Evolutionary conservation across 768 basidiomycete genomes (phyloP), one percentile per base, ranked within the genome.

Genomic region (Phaffia australis): DNA sequence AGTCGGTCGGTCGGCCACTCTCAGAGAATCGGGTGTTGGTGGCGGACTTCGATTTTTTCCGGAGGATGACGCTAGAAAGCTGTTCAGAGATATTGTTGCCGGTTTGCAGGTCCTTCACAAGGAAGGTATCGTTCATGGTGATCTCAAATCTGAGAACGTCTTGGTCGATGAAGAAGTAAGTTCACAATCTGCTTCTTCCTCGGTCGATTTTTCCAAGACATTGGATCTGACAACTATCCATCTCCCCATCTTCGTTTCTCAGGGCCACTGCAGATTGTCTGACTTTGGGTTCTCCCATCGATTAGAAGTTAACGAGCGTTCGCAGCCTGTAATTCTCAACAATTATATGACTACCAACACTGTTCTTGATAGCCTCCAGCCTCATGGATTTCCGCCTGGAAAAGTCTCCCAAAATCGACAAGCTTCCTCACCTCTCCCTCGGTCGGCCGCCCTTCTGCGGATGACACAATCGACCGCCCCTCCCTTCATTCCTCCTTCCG

Each of bases 131-230:
- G 87, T 93, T 63, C 94, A 99, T 78, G 83, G 91, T 71, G 95
- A 99, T 78, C 79, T 99, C 76, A 99, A 99, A 79, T 83, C 95
- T 67, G 95, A 98, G 78, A 99, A 99, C 78, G 84, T 98, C 58
- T 83, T 98, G 52, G 85, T 93, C 62, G 89, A 93, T 75, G 87
- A 89, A 74, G 84, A 83, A 1, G 77, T 76, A 15, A 59, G 66
- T 50, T 23, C 2, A 27, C 30, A 21, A 32, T 11, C 9, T 11
- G 21, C 1, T 1, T 8, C 3, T 29, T 2, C 30, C 50, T 30
- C 46, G 23, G 18, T 18, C 52, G 51, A 2, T 63, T 21, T 50
- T 35, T 59, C 4, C 56, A 15, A 19, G n/a, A 5, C 6, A 59
- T 19, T 21, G 23, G 19, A 2, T 32, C 19, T 9, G 4, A n/a